Percentiles rank a stretch among this genome's conserved stretches.
These are phyloP conservation scores for Euphorbia celastroides DNA, from an alignment of 441 rosid species.

Conservation along the genomic window DNA sequence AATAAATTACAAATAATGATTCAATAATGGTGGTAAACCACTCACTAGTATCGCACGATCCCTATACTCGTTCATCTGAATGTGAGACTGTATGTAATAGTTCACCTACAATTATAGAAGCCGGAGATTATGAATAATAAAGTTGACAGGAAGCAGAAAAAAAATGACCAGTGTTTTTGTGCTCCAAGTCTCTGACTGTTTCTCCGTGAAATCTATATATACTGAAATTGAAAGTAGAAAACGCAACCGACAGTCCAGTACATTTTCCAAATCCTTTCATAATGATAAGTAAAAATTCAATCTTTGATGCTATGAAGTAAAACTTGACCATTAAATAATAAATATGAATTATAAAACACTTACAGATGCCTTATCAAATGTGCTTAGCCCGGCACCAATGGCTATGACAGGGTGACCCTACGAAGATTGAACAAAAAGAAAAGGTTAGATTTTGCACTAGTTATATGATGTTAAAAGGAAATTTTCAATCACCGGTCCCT, in stretches of 20 bases:
- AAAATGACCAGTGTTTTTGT: neutral
- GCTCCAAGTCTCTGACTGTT: neutral
- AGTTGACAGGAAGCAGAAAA: neutral
- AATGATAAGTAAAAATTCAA: neutral
- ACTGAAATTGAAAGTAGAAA: neutral
- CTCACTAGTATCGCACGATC: slow-evolving; percentile 85
- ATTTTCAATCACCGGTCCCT: too few relatives aligned
- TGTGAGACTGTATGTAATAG: slow-evolving; percentile 86
- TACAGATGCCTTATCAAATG: slow-evolving; percentile 92
- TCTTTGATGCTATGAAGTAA: neutral
- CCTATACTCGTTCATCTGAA: slow-evolving; percentile 91
- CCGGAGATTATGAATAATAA: neutral
- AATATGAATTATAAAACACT: slow-evolving; percentile 22
- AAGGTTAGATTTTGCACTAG: slow-evolving; percentile 2
- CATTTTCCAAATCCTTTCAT: neutral
- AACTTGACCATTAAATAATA: neutral
- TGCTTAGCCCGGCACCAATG: slow-evolving; percentile 81
- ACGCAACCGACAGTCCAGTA: neutral
- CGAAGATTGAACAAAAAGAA: slow-evolving; percentile 22
- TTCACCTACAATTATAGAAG: slow-evolving; percentile 45
- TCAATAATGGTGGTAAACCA: slow-evolving; percentile 3
- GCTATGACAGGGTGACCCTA: slow-evolving; percentile 90
- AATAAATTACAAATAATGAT: neutral
- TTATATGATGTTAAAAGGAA: neutral
- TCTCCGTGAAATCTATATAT: neutral